A percentile compares a stretch with the other conserved stretches of the same genome.
These are phyloP conservation scores for Sclerotinia spermophila DNA, from an alignment of 2,329 filamentous ascomycete species.

Conservation along the genomic window DNA sequence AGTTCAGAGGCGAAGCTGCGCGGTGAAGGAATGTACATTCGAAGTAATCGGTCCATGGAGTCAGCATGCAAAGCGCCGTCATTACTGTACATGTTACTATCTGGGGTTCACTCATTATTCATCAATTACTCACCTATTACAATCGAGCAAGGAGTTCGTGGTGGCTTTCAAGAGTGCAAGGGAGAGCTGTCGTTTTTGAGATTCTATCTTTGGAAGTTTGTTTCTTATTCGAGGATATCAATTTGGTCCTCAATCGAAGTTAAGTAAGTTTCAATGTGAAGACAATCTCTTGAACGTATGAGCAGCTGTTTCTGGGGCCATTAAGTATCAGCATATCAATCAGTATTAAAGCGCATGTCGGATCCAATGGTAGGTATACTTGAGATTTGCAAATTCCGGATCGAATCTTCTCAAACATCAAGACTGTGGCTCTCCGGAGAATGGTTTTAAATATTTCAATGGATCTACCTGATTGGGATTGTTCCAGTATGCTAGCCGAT, in stretches of 20 bases:
- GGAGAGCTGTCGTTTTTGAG: too few relatives aligned
- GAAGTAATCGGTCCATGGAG: not conserved
- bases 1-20: not conserved
- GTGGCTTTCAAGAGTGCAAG: not conserved
- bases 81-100: not conserved
- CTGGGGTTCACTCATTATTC: not conserved
- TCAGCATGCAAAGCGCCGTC: not conserved
- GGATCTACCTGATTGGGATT: not conserved
- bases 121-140: not conserved
- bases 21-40: not conserved
- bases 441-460: too few relatives aligned
- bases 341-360: not conserved
- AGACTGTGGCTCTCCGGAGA: not conserved
- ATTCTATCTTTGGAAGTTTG: not conserved
- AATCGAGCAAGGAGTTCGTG: not conserved
- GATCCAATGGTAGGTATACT: not conserved
- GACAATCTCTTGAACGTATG: not conserved
- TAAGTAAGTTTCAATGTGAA: not conserved
- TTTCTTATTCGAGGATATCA: not conserved
- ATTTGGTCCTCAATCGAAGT: not conserved
- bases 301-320: not conserved
- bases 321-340: not conserved
- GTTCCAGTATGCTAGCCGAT: not conserved
- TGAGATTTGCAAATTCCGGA: not conserved
- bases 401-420: not conserved